phyloP scores from a whole-genome alignment of 257 asterid genomes.

The Lantana camara region DNA sequence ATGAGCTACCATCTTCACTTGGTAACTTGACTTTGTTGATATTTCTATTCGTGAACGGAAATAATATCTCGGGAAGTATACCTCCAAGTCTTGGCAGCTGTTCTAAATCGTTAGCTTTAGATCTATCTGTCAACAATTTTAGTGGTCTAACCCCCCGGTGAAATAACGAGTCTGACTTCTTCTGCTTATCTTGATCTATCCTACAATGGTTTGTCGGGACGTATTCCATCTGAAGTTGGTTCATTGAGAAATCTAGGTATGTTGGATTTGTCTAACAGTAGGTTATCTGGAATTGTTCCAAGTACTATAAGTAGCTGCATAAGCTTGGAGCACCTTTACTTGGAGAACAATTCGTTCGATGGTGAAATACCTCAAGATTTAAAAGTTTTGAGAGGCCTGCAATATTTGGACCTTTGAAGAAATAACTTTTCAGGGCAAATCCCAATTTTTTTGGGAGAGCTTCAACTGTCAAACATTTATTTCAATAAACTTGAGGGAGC shows the following conservation, averaged over 20 bases:
- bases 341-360: slow-evolving; percentile 6
- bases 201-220: slow-evolving; percentile 1
- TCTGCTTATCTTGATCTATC: slow-evolving; percentile 4
- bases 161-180: neutral
- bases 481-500: slow-evolving; percentile 28
- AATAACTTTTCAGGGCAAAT: too few relatives aligned
- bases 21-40: slow-evolving; percentile 29
- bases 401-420: too few relatives aligned
- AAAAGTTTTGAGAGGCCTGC: too few relatives aligned
- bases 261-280: slow-evolving; percentile 31
- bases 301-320: slow-evolving; percentile 17
- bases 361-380: too few relatives aligned
- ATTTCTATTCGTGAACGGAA: neutral
- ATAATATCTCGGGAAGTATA: slow-evolving; percentile 23
- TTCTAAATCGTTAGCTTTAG: neutral
- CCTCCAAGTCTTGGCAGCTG: slow-evolving; percentile 26
- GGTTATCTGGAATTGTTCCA: slow-evolving; percentile 29
- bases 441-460: too few relatives aligned
- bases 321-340: slow-evolving; percentile 15
- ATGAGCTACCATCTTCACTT: slow-evolving; percentile 28
- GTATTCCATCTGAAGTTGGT: slow-evolving; percentile 26
- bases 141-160: neutral
- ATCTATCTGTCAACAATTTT: slow-evolving; percentile 26
- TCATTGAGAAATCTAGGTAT: neutral
- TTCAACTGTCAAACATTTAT: slow-evolving; percentile 12